These are phyloP conservation scores for Macrolepiota dolichaula DNA, from an alignment of 768 basidiomycete species.

Conservation along the genomic window DNA sequence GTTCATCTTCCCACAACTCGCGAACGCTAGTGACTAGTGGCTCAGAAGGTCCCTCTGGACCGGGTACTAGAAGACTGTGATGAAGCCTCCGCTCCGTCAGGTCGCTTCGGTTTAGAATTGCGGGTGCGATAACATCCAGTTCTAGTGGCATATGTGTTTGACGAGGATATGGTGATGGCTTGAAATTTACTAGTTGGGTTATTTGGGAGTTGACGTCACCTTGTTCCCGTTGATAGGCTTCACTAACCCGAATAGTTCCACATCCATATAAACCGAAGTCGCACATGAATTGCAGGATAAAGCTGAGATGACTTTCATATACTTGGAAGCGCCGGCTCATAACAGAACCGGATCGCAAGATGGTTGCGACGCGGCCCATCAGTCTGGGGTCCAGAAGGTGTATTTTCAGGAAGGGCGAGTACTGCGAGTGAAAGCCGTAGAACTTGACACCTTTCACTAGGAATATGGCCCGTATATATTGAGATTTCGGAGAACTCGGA, in stretches of 20 bases:
- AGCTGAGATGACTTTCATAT: slow-evolving; percentile 90
- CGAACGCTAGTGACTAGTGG: slow-evolving; percentile 85
- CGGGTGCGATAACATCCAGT: slow-evolving; percentile 75
- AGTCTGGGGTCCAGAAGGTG: slow-evolving; percentile 67
- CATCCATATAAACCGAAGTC: slow-evolving; percentile 96
- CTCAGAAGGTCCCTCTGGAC: slow-evolving; percentile 48
- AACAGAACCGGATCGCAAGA: slow-evolving; percentile 79
- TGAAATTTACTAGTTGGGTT: slow-evolving; percentile 26
- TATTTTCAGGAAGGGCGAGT: slow-evolving; percentile 88
- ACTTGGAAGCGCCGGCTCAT: slow-evolving; percentile 76
- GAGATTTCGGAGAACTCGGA: slow-evolving; percentile 52
- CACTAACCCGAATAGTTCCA: slow-evolving; percentile 76
- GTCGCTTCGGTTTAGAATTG: slow-evolving; percentile 80
- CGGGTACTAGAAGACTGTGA: slow-evolving; percentile 69
- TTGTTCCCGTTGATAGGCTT: slow-evolving; percentile 57
- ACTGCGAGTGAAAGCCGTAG: slow-evolving; percentile 88
- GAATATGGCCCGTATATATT: slow-evolving; percentile 70
- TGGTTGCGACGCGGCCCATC: slow-evolving; percentile 65
- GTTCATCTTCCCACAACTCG: slow-evolving; percentile 96
- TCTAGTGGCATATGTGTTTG: slow-evolving; percentile 74
- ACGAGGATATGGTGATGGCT: slow-evolving; percentile 55
- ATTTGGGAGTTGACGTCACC: slow-evolving; percentile 29
- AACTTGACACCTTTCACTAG: slow-evolving; percentile 94
- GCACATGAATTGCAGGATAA: slow-evolving; percentile 86
- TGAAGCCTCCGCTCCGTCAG: slow-evolving; percentile 59